Conservation (phyloP, 164 flowering plant genomes). For the Tinospora cordifolia region DNA sequence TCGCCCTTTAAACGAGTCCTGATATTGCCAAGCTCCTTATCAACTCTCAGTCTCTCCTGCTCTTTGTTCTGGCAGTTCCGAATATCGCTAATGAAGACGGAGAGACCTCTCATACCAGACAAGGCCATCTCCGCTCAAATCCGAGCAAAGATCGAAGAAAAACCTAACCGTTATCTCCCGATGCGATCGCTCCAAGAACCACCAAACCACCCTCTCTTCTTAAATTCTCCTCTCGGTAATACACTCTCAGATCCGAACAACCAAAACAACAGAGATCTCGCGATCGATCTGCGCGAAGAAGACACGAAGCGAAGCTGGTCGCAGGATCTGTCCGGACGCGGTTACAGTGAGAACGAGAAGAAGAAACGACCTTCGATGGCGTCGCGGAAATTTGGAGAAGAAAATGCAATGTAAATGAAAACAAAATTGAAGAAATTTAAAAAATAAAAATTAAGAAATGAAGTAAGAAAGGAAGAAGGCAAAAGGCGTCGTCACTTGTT, state of each 20-base stretch:
- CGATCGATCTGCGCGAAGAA: not conserved
- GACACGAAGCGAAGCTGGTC: not conserved
- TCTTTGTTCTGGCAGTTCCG: constrained; percentile 93
- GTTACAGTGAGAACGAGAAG: not conserved
- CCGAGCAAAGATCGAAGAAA: constrained; percentile 21
- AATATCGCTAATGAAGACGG: constrained; percentile 89
- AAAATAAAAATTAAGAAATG: not conserved
- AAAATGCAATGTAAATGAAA: not conserved
- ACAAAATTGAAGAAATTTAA: not conserved
- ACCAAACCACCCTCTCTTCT: not conserved
- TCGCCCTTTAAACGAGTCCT: constrained; percentile 84
- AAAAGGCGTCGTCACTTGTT: not conserved
- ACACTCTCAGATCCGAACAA: not conserved
- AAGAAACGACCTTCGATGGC: constrained; percentile 2
- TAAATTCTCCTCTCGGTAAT: too few relatives aligned
- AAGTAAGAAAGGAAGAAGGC: not conserved
- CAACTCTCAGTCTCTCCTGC: constrained; percentile 75
- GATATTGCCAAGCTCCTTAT: constrained; percentile 89
- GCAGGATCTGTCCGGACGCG: not conserved
- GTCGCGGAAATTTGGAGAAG: not conserved
- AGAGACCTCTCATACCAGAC: constrained; percentile 96
- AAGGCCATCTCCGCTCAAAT: constrained; percentile 74
- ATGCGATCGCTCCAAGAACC: not conserved
- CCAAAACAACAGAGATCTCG: constrained; percentile 8
- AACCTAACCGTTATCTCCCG: not conserved